phyloP scores from a whole-genome alignment of 2,329 filamentous ascomycete genomes.

The Salinomyces thailandicus region DNA sequence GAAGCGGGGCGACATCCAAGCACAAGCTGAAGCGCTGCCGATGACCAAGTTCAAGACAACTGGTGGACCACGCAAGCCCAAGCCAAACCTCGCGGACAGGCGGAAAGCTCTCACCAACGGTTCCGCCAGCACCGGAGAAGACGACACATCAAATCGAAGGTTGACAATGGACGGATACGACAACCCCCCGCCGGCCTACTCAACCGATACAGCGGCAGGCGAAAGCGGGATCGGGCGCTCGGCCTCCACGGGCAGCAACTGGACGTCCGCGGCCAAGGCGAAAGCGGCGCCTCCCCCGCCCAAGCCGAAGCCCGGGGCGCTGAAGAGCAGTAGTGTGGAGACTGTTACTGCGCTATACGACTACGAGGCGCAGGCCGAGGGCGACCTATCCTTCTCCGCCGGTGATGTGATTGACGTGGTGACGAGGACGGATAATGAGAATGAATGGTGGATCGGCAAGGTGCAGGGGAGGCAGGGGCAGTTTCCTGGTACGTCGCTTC shows the following conservation, averaged over 20 bases:
- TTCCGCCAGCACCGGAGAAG: constrained; percentile 14
- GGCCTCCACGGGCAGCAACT: constrained; percentile 26
- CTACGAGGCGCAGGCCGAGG: constrained; percentile 89
- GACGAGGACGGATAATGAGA: constrained; percentile 62
- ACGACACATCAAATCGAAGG: constrained; percentile 8
- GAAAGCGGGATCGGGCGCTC: constrained; percentile 20
- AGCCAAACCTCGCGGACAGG: constrained; percentile 27
- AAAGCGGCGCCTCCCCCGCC: constrained; percentile 42
- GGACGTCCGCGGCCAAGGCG: constrained; percentile 36
- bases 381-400: constrained; percentile 79
- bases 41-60: constrained; percentile 91
- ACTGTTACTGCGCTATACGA: constrained; percentile 88
- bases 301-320: constrained; percentile 56
- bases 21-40: constrained; percentile 67
- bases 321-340: constrained; percentile 58
- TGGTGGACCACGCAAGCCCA: constrained; percentile 49
- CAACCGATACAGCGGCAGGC: constrained; percentile 4
- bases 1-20: constrained; percentile 81
- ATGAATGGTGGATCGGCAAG: constrained; percentile 94
- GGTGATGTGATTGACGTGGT: constrained; percentile 88
- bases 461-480: constrained; percentile 73
- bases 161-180: constrained; percentile 16
- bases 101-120: not conserved
- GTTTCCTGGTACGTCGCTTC: constrained; percentile 67
- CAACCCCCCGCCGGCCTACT: constrained; percentile 21